A percentile compares a stretch with the other conserved stretches of the same genome.
These are phyloP conservation scores for Daldinia sp. DNA, from an alignment of 2,329 filamentous ascomycete species.

Conservation along the genomic window DNA sequence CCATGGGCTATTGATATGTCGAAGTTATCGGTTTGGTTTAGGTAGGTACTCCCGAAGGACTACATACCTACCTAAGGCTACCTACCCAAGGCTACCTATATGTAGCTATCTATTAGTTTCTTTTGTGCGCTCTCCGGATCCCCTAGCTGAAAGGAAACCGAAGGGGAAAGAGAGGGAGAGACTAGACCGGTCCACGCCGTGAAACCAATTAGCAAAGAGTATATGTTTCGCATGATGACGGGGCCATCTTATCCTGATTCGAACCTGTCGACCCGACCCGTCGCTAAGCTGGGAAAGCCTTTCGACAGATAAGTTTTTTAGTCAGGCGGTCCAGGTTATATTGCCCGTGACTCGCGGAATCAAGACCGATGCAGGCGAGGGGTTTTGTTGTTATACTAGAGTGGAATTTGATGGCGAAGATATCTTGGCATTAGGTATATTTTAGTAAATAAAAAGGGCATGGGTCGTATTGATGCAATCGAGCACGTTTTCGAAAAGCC, in stretches of 20 bases:
- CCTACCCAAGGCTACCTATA: too few relatives aligned
- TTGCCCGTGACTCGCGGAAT: neutral
- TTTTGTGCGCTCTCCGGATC: conserved; percentile 14
- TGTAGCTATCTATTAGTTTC: conserved; percentile 7
- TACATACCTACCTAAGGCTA: too few relatives aligned
- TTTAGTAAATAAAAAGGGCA: conserved; percentile 33
- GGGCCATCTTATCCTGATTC: conserved; percentile 12
- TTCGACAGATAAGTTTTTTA: neutral
- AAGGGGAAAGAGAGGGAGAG: neutral
- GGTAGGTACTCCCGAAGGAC: conserved; percentile 35
- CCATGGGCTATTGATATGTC: conserved; percentile 9
- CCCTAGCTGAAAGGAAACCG: conserved; percentile 8
- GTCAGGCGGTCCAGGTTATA: neutral
- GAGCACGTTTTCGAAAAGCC: conserved; percentile 30
- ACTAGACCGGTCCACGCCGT: conserved; percentile 34
- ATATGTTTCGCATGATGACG: conserved; percentile 14
- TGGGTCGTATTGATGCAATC: conserved; percentile 34
- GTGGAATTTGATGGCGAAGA: conserved; percentile 27
- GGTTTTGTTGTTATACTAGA: conserved; percentile 10
- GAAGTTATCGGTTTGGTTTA: conserved; percentile 20
- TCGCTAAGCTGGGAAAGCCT: conserved; percentile 2
- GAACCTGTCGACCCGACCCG: conserved; percentile 25
- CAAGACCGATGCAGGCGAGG: conserved; percentile 9
- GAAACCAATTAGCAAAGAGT: conserved; percentile 25
- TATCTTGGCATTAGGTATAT: conserved; percentile 38